A percentile compares a stretch with the other conserved stretches of the same genome.
Conservation (phyloP, 192 early-diverging fungal species). For the Entomortierella chlamydospora region DNA sequence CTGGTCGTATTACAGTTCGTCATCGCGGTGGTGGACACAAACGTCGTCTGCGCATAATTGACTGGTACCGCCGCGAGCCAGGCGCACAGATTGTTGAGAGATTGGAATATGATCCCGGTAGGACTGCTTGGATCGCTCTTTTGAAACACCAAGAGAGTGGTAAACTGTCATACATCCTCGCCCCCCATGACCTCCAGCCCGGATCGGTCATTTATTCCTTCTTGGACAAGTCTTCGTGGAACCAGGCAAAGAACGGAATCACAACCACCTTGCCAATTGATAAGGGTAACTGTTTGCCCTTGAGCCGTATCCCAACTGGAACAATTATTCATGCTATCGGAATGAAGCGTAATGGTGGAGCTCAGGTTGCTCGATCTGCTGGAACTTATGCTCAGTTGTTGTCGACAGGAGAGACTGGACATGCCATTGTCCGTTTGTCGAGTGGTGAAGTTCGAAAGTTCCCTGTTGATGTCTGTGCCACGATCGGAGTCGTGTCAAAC, state of each 20-base stretch:
- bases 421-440: constrained; percentile 86
- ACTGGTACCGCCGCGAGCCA: constrained; percentile 81
- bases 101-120: constrained; percentile 96
- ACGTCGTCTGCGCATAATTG: constrained; percentile 85
- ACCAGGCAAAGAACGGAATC: constrained; percentile 50
- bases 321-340: constrained; percentile 90
- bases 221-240: constrained; percentile 54
- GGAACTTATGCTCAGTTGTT: constrained; percentile 89
- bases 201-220: constrained; percentile 81
- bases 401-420: constrained; percentile 77
- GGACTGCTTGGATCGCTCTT: constrained; percentile 88
- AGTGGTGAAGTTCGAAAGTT: constrained; percentile 91
- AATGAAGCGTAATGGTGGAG: constrained; percentile 80
- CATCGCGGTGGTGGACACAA: constrained; percentile 96
- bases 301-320: constrained; percentile 94
- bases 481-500: constrained; percentile 92
- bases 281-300: constrained; percentile 89
- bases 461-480: constrained; percentile 86
- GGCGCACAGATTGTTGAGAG: constrained; percentile 87
- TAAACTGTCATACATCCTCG: constrained; percentile 88
- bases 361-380: constrained; percentile 83
- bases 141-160: constrained; percentile 82
- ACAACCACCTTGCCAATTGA: constrained; percentile 67
- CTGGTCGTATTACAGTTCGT: constrained; percentile 89
- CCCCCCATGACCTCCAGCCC: constrained; percentile 78